These are phyloP conservation scores for Silene noctiflora DNA, from an alignment of 179 eudicot genomes.

Conservation along the genomic window DNA sequence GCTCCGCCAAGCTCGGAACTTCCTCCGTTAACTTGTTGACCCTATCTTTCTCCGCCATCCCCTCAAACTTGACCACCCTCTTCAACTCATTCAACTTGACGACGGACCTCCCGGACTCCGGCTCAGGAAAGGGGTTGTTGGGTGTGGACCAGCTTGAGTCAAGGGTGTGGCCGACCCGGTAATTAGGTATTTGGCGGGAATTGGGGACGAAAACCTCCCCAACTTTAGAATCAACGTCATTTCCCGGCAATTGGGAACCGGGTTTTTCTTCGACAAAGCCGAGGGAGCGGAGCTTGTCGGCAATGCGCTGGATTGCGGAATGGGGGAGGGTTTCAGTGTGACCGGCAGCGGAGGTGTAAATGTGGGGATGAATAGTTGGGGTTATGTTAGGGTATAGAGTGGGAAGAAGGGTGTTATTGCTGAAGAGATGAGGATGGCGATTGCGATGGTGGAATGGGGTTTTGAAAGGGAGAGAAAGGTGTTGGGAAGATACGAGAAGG, in stretches of 20 bases:
- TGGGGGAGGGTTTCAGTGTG: slow-evolving; percentile 40
- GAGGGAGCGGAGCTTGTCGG: slow-evolving; percentile 83
- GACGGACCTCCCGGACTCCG: slow-evolving; percentile 57
- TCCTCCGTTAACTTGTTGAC: too few species aligned
- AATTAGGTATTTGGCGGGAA: slow-evolving; percentile 46
- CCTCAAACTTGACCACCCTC: slow-evolving; percentile 43
- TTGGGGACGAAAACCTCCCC: slow-evolving; percentile 82
- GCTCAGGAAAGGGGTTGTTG: slow-evolving; percentile 73
- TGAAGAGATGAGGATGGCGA: not conserved
- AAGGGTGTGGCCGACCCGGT: slow-evolving; percentile 78
- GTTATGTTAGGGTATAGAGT: slow-evolving; percentile 33
- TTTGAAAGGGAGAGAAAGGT: slow-evolving; percentile 19
- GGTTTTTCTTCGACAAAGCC: slow-evolving; percentile 57
- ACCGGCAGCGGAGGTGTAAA: slow-evolving; percentile 21
- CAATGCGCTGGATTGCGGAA: slow-evolving; percentile 86
- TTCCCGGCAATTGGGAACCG: not conserved
- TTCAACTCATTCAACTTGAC: slow-evolving; percentile 46
- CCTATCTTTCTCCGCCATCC: slow-evolving; percentile 27
- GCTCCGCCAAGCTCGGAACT: slow-evolving; percentile 72
- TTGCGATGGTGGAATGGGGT: slow-evolving; percentile 16
- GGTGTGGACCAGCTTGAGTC: slow-evolving; percentile 91
- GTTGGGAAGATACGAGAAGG: slow-evolving; percentile 24
- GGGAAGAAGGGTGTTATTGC: slow-evolving; percentile 16
- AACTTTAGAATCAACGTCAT: not conserved
- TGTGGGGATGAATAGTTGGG: slow-evolving; percentile 17